phyloP scores from a whole-genome alignment of 768 basidiomycete genomes.

The Cubamyces lactineus region DNA sequence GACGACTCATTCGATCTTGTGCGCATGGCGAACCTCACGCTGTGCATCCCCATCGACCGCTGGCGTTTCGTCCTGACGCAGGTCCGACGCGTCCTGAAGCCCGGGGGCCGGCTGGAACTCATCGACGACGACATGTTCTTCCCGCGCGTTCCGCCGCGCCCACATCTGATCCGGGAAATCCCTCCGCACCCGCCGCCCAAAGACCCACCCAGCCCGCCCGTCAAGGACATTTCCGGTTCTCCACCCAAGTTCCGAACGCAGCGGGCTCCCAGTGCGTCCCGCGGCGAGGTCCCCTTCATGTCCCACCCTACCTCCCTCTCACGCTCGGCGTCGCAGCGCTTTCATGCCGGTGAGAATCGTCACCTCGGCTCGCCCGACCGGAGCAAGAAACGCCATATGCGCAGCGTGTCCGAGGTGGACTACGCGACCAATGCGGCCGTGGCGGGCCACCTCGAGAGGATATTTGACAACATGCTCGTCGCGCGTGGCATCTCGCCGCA shows the following conservation, averaged over 20 bases:
- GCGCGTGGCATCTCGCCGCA: slow-evolving; percentile 56
- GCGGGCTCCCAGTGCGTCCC: slow-evolving; percentile 2
- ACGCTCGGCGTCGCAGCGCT: background rate
- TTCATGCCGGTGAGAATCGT: background rate
- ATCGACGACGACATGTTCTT: slow-evolving; percentile 75
- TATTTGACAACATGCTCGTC: slow-evolving; percentile 64
- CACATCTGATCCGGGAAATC: background rate
- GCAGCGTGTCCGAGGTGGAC: slow-evolving; percentile 30
- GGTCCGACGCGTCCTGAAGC: slow-evolving; percentile 60
- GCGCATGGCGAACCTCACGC: slow-evolving; percentile 68
- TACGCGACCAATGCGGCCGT: slow-evolving; percentile 47
- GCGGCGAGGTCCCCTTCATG: background rate
- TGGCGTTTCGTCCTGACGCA: slow-evolving; percentile 67
- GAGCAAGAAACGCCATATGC: slow-evolving; percentile 7
- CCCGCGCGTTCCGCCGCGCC: slow-evolving; percentile 46
- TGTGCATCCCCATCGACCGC: slow-evolving; percentile 59
- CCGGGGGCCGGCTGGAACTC: slow-evolving; percentile 68
- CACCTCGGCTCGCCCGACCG: slow-evolving; percentile 1
- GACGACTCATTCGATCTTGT: slow-evolving; percentile 70
- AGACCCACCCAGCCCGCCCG: background rate
- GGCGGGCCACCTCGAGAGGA: slow-evolving; percentile 53
- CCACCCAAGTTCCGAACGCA: slow-evolving; percentile 4
- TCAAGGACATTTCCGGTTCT: slow-evolving; percentile 12
- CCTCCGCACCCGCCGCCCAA: slow-evolving; percentile 26
- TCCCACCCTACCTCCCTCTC: background rate